Evolutionary conservation across 2,329 filamentous ascomycete genomes (phyloP).

Genomic region (Exophiala spinifera): DNA sequence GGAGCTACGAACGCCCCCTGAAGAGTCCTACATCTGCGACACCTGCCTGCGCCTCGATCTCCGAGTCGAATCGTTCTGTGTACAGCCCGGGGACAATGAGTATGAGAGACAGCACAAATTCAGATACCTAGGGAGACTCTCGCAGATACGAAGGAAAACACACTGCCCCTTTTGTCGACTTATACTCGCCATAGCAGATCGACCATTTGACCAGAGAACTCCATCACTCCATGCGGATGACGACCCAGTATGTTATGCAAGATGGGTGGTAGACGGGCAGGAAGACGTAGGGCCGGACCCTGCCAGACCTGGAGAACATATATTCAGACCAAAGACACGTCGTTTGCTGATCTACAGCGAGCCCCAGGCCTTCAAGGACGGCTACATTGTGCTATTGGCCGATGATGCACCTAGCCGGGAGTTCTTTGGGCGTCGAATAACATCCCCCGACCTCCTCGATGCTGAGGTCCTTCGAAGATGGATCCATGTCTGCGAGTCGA

Average conservation of each 20-base stretch:
- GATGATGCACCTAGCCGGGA: slow-evolving; percentile 27
- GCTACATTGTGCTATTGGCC: slow-evolving; percentile 30
- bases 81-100: slow-evolving; percentile 18
- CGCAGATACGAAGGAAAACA: slow-evolving; percentile 22
- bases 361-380: slow-evolving; percentile 31
- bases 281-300: slow-evolving; percentile 23
- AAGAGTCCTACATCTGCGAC: slow-evolving; percentile 28
- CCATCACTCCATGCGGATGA: slow-evolving; percentile 24
- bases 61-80: slow-evolving; percentile 25
- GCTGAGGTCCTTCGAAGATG: slow-evolving; percentile 23
- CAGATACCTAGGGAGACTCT: slow-evolving; percentile 25
- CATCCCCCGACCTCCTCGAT: slow-evolving; percentile 27
- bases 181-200: slow-evolving; percentile 28
- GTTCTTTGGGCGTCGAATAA: slow-evolving; percentile 27
- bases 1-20: slow-evolving; percentile 14
- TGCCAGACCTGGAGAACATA: slow-evolving; percentile 17
- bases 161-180: slow-evolving; percentile 29
- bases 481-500: slow-evolving; percentile 26
- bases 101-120: slow-evolving; percentile 22
- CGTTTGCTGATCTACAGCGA: slow-evolving; percentile 29
- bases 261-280: slow-evolving; percentile 30
- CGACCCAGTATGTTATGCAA: slow-evolving; percentile 26
- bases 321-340: slow-evolving; percentile 23
- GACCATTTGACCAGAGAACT: slow-evolving; percentile 27
- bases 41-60: slow-evolving; percentile 25